These are phyloP conservation scores for Yarrowia sp. DNA, from an alignment of 805 yeast genomes.

Conservation along the genomic window DNA sequence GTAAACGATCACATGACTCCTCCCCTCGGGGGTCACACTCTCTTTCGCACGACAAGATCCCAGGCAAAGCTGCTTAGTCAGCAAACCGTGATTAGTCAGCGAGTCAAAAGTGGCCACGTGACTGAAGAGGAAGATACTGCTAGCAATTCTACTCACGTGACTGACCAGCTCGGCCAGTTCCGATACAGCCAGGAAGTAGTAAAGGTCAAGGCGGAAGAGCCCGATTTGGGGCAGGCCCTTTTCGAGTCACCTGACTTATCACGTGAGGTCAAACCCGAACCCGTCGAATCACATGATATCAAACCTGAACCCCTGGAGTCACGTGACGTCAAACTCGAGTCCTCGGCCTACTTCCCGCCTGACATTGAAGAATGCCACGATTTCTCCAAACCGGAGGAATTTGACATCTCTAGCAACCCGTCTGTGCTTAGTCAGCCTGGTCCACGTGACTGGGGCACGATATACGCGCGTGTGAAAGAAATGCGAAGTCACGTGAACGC, in stretches of 20 bases:
- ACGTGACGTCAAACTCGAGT: background rate
- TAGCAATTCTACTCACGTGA: background rate
- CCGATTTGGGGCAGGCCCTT: background rate
- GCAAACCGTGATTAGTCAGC: background rate
- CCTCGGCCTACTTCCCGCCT: background rate
- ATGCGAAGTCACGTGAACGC: conserved; percentile 74
- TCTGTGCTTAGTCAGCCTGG: conserved; percentile 22
- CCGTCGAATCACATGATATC: background rate
- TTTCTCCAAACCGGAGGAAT: background rate
- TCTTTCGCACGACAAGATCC: background rate
- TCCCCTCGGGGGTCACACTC: background rate
- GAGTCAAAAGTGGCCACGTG: background rate
- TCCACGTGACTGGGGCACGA: conserved; percentile 47
- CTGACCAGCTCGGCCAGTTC: conserved; percentile 3
- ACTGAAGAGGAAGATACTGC: too few relatives aligned
- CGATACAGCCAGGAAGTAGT: background rate
- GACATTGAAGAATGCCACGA: conserved; percentile 11
- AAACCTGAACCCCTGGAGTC: background rate
- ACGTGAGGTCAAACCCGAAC: background rate
- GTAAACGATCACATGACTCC: background rate
- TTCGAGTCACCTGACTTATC: background rate
- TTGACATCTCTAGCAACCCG: background rate
- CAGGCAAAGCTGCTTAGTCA: background rate
- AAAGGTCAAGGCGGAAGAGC: background rate
- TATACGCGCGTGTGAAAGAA: conserved; percentile 54